These are phyloP conservation scores for Aspergillus sp. DNA, from an alignment of 2,329 filamentous ascomycete species.

Conservation along the genomic window DNA sequence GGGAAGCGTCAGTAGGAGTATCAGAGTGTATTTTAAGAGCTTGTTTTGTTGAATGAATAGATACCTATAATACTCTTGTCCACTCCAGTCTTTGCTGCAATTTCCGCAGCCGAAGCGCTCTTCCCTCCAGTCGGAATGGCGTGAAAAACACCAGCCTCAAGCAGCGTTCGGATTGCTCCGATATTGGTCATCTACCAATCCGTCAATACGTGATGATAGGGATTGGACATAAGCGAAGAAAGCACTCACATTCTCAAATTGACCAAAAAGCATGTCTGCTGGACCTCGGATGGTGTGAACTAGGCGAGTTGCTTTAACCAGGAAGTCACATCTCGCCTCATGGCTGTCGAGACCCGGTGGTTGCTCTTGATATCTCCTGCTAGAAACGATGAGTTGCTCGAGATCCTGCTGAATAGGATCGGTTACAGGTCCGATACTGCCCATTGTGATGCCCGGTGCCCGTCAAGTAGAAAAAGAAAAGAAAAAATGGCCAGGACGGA, in stretches of 20 bases:
- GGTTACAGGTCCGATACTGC: conserved; percentile 1
- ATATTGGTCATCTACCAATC: conserved; percentile 11
- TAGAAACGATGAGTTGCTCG: conserved; percentile 4
- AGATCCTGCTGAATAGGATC: conserved; percentile 4
- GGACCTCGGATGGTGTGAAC: conserved; percentile 14
- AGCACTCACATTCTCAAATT: conserved; percentile 10
- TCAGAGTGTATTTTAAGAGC: not conserved
- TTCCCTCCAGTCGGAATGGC: conserved; percentile 14
- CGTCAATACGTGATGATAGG: not conserved
- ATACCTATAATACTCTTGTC: conserved; percentile 7
- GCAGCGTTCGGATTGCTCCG: conserved; percentile 13
- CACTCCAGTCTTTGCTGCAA: conserved; percentile 6
- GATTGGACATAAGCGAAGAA: not conserved
- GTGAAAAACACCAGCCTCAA: conserved; percentile 15
- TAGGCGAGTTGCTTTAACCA: conserved; percentile 6
- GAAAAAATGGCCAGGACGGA: not conserved
- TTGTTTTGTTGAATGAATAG: not conserved
- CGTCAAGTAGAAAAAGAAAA: not conserved
- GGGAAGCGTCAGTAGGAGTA: not conserved
- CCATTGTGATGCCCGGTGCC: not conserved
- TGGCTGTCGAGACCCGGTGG: not conserved
- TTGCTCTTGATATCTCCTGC: not conserved
- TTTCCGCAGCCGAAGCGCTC: conserved; percentile 7
- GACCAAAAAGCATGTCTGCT: conserved; percentile 14
- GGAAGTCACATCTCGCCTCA: conserved; percentile 3